phyloP scores from a whole-genome alignment of 2,329 filamentous ascomycete species.

The Leptographium lundbergii region DNA sequence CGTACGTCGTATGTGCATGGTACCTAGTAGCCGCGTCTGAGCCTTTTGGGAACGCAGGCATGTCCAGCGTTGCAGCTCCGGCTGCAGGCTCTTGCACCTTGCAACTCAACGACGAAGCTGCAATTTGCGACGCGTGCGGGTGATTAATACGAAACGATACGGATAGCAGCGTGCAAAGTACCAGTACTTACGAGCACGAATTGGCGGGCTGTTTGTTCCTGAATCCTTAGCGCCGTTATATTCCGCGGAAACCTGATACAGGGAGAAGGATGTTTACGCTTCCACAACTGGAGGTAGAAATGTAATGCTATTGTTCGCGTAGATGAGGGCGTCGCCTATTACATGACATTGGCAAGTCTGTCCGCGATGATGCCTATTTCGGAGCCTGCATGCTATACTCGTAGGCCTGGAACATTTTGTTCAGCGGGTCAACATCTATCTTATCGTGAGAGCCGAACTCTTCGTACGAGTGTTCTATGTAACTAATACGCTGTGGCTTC shows the following conservation, averaged over 20 bases:
- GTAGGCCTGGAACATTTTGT: neutral
- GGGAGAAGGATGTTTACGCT: neutral
- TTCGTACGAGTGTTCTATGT: neutral
- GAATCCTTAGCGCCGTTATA: neutral
- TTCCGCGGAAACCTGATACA: neutral
- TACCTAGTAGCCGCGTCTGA: neutral
- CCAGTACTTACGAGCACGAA: neutral
- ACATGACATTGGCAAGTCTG: too few species aligned
- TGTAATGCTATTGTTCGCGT: too few species aligned
- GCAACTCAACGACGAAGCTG: neutral
- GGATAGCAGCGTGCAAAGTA: neutral
- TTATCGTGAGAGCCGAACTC: slow-evolving; percentile 6
- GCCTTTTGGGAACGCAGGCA: neutral
- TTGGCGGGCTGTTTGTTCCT: neutral
- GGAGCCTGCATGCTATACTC: too few species aligned
- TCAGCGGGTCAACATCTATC: slow-evolving; percentile 3
- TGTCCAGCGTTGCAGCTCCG: neutral
- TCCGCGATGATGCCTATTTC: too few species aligned
- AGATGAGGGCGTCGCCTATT: too few species aligned
- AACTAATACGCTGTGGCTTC: neutral
- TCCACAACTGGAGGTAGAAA: too few species aligned
- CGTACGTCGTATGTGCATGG: neutral
- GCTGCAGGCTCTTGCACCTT: neutral
- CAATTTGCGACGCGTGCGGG: too few species aligned
- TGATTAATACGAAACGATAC: too few species aligned